Evolutionary conservation across 306 rosid genomes (phyloP).

Genomic region (Malus domestica): ASM211411v1 NC_041804.1:4734501-4735000

Average conservation of each 20-base stretch:
- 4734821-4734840: constrained; percentile 92
- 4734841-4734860: constrained; percentile 96
- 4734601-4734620: constrained; percentile 94
- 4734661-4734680: neutral
- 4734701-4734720: neutral
- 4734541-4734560: constrained; percentile 63
- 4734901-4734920: neutral
- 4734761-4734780: constrained; percentile 46
- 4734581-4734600: constrained; percentile 86
- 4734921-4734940: neutral
- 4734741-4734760: neutral
- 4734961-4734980: neutral
- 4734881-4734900: constrained; percentile 1
- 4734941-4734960: neutral
- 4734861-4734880: constrained; percentile 81
- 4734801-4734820: constrained; percentile 76
- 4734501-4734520: constrained; percentile 81
- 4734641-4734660: neutral
- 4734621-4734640: constrained; percentile 63
- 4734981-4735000: constrained; percentile 49
- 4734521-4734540: constrained; percentile 91
- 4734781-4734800: constrained; percentile 94
- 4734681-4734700: neutral
- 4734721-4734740: neutral
- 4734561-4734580: constrained; percentile 51